These are phyloP conservation scores for Fusarium sp. DNA, from an alignment of 2,329 filamentous ascomycete species.

Conservation along the genomic window DNA sequence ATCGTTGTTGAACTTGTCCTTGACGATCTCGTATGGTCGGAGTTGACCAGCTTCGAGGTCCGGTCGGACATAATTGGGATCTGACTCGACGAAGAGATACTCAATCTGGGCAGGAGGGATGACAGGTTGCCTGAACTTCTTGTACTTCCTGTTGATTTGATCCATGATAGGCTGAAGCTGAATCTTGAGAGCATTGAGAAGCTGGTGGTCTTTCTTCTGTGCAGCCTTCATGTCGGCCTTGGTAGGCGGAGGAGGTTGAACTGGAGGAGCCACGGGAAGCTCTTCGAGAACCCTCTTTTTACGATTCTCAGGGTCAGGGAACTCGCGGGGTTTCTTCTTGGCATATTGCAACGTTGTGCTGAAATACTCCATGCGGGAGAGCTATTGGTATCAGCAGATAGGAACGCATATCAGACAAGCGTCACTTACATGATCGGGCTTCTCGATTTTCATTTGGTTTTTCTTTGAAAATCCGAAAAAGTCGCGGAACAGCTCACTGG, in stretches of 20 bases:
- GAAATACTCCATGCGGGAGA: conserved; percentile 83
- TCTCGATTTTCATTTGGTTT: conserved; percentile 77
- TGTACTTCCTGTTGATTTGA: conserved; percentile 90
- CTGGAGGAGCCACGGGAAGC: conserved; percentile 78
- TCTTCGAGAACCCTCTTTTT: conserved; percentile 86
- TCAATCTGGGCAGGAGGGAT: conserved; percentile 79
- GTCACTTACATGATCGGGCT: conserved; percentile 71
- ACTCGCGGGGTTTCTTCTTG: conserved; percentile 82
- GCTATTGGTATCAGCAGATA: conserved; percentile 47
- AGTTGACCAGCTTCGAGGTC: conserved; percentile 65
- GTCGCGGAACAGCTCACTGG: conserved; percentile 73
- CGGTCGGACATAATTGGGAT: conserved; percentile 75
- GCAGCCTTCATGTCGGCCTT: conserved; percentile 85
- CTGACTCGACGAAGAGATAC: conserved; percentile 86
- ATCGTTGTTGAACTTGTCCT: conserved; percentile 80
- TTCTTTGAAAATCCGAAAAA: conserved; percentile 87
- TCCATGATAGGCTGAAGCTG: conserved; percentile 96
- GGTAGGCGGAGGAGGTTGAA: conserved; percentile 73
- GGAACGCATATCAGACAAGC: not conserved
- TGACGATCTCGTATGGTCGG: conserved; percentile 82
- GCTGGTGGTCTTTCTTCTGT: conserved; percentile 83
- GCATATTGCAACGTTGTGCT: conserved; percentile 78
- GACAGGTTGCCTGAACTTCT: conserved; percentile 84
- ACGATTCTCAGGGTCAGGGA: conserved; percentile 86
- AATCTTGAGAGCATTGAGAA: conserved; percentile 88